Base-by-base conservation (phyloP, 228 moss, liverwort and hornwort genomes). In the Sphagnum magellanicum region DNA sequence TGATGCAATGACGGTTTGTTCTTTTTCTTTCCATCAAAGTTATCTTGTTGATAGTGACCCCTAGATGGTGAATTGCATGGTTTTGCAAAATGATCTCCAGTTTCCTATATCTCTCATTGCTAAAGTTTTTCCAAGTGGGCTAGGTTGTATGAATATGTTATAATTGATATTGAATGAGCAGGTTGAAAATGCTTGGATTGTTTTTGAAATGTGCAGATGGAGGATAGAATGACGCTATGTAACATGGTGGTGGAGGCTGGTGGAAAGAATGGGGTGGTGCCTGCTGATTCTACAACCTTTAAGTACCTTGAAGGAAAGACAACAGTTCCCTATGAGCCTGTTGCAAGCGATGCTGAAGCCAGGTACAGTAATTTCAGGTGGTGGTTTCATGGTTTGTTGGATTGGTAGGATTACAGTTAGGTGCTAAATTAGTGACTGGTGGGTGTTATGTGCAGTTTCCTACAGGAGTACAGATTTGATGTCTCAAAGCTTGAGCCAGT, bases 181-280 rank as follows among this genome's bases (percentile, higher is more conserved):
- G 32, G 32, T 32, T 32, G 32, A 32, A 32, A 32, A 32, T 32
- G 32, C 32, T 32, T 32, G 32, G 32, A 32, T 32, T 32, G 32
- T 32, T 12, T 53, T 8, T 32, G 68, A 48, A 12, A 65, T 75
- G 65, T 71, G 69, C 83, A 98, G 98, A 98, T 98, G 98, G 98
- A 98, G 76, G 98, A 98, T 49, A 92, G 94, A 69, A 94, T 98
- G 94, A 98, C 98, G 51, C 61, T 98, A 11, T 98, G 98, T 74
- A 98, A 94, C 68, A 98, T 98, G 98, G 94, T 94, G 51, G 88
- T 98, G 55, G 98, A 98, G 83, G 98, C 98, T 53, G 92, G 98
- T 61, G 94, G 92, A 57, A 98, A 98, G 78, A 98, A 98, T 64
- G 98, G 94, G 59, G 74, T 98, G 68, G 98, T 98, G 51, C 94